Percentiles rank a stretch among this genome's conserved stretches.
Conservation (phyloP, 176 grass and related monocot genomes). For the Phyllostachys edulis region DNA sequence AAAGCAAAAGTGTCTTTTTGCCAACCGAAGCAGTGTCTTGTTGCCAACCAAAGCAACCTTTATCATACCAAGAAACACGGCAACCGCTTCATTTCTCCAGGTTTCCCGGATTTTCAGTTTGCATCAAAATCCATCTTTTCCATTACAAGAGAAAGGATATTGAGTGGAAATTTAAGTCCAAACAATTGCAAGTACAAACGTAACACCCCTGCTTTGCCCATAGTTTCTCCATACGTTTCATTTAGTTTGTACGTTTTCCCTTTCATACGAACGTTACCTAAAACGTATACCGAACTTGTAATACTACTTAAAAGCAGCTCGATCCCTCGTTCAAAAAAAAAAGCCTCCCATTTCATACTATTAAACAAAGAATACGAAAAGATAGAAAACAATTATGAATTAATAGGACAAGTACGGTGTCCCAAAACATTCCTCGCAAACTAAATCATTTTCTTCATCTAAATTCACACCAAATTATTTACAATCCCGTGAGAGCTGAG, state of each 20-base stretch:
- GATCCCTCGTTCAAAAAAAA: background rate
- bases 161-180: background rate
- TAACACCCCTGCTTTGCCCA: background rate
- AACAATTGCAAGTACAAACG: background rate
- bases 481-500: background rate
- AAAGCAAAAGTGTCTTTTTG: background rate
- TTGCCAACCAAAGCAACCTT: background rate
- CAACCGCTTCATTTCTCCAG: background rate
- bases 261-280: background rate
- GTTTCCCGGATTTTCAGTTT: background rate
- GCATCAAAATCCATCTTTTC: background rate
- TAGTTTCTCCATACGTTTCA: background rate
- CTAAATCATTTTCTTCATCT: background rate
- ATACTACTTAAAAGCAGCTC: background rate
- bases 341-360: too few species aligned
- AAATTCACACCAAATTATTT: conserved; percentile 2
- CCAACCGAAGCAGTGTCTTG: background rate
- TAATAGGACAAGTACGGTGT: background rate
- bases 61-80: background rate
- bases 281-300: background rate
- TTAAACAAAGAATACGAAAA: background rate
- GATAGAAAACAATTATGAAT: background rate
- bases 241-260: background rate
- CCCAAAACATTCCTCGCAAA: background rate
- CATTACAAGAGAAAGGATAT: too few species aligned